A percentile compares a stretch with the other conserved stretches of the same genome.
Evolutionary conservation across 768 basidiomycete species (phyloP).

Genomic region (Suillus alpinus): DNA sequence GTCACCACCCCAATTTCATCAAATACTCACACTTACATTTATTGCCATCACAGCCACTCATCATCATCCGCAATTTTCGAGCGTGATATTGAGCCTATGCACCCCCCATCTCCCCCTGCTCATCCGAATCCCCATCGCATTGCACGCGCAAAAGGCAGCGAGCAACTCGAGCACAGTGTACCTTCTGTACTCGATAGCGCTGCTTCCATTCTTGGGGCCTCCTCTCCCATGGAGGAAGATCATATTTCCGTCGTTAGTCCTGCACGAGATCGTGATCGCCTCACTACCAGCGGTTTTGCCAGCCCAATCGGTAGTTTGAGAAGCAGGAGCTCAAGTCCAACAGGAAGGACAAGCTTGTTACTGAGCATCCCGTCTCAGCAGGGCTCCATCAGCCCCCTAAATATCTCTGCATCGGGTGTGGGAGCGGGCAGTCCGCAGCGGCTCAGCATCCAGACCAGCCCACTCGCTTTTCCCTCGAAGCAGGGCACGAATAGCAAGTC

Average conservation of each 20-base stretch:
- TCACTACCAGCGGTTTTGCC: slow-evolving; percentile 51
- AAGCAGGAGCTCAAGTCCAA: slow-evolving; percentile 66
- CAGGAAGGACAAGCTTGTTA: slow-evolving; percentile 42
- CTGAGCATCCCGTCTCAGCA: slow-evolving; percentile 42
- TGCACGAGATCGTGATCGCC: slow-evolving; percentile 27
- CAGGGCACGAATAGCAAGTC: slow-evolving; percentile 12
- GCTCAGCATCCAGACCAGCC: slow-evolving; percentile 24
- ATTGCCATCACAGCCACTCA: slow-evolving; percentile 42
- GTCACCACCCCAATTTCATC: slow-evolving; percentile 11
- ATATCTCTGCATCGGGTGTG: slow-evolving; percentile 23
- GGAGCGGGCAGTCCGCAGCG: slow-evolving; percentile 23
- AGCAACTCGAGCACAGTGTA: slow-evolving; percentile 73
- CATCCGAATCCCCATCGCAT: slow-evolving; percentile 68
- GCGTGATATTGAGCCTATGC: slow-evolving; percentile 76
- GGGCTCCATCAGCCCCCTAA: slow-evolving; percentile 17
- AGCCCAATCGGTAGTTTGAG: slow-evolving; percentile 64
- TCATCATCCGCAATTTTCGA: slow-evolving; percentile 91
- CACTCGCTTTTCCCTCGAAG: slow-evolving; percentile 10
- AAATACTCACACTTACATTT: slow-evolving; percentile 8
- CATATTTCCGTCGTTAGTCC: slow-evolving; percentile 66
- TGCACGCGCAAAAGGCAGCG: slow-evolving; percentile 67
- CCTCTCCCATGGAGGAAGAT: slow-evolving; percentile 46
- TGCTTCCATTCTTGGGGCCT: slow-evolving; percentile 61
- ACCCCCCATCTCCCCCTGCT: slow-evolving; percentile 34
- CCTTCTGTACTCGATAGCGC: slow-evolving; percentile 86